A percentile compares a stretch with the other conserved stretches of the same genome.
phyloP scores from a whole-genome alignment of 139 green algal genomes.

The Volvox reticuliferus region DNA sequence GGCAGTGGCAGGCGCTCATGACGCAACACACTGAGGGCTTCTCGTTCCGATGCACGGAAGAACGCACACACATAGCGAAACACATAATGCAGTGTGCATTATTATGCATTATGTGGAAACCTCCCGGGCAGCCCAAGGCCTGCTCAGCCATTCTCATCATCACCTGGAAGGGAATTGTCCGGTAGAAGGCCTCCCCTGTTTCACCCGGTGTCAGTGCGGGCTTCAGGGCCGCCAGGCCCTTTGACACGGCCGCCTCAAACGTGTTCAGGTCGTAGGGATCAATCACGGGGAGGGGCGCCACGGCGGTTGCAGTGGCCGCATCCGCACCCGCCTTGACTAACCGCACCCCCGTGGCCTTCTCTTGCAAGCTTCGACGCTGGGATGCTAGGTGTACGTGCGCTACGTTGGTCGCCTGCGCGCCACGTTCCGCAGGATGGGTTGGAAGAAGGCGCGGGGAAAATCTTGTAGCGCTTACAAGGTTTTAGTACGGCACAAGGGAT shows the following conservation, averaged over 20 bases:
- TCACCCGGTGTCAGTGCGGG: slow-evolving; percentile 40
- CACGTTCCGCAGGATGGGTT: background rate
- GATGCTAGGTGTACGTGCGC: background rate
- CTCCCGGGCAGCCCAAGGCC: background rate
- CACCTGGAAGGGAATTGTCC: slow-evolving; percentile 50
- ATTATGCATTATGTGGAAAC: too few species aligned
- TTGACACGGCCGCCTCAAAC: background rate
- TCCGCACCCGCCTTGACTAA: background rate
- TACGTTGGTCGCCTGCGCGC: background rate
- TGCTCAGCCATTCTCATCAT: background rate
- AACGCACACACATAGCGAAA: background rate
- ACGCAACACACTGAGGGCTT: too few species aligned
- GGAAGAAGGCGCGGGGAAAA: background rate
- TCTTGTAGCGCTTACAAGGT: too few species aligned
- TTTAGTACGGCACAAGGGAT: too few species aligned
- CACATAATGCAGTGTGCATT: too few species aligned
- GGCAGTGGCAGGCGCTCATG: background rate
- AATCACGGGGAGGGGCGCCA: background rate
- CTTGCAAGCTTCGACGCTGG: slow-evolving; percentile 21
- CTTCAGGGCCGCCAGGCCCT: background rate
- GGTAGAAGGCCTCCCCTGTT: slow-evolving; percentile 47
- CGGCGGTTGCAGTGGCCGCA: background rate
- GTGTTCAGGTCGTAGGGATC: slow-evolving; percentile 33
- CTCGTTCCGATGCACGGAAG: background rate
- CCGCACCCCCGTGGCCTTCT: background rate